Evolutionary conservation across 2,329 filamentous ascomycete species (phyloP), one percentile per base, ranked within the genome.

Genomic region (Scopulariopsis brevicaulis): DNA sequence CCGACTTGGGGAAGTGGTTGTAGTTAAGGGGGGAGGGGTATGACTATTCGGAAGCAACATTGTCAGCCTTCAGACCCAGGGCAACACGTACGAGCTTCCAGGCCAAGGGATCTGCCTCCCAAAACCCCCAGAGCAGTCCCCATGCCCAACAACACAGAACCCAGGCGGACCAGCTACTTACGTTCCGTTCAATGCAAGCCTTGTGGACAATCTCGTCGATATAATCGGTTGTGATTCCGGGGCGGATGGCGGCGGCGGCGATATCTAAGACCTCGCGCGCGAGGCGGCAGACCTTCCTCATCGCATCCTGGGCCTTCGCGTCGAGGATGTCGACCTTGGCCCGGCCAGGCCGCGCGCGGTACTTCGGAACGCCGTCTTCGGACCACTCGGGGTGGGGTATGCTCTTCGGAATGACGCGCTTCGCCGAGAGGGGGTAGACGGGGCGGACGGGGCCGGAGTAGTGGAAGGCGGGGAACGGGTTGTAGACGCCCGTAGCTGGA

Each of bases 1-100:
- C 89, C 0, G 94, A 99, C 76, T 99, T 99, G 63, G 94, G 94
- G 74, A 97, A 99, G 72, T 92, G 80, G 77, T 89, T 89, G 75
- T 97, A 97, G 76, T 96, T 96, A 37, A 97, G 77, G 1, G 93
- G 91, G 1, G 93, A 96, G 0, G 93, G 93, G 70, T 97, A 97
- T 11, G 91, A 89, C 92, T 96, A 50, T 24, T 43, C 6, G 25
- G 28, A 46, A 46, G 58, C 15, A 56, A 55, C 28, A 35, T 11
- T 22, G 46, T 50, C 46, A 50, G 46, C 20, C 22, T 50, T 46
- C n/a, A 14, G 15, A 15, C 7, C 40, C 40, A 18, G 11, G 37
- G 5, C 15, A n/a, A 7, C 15, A n/a, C 40, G 18, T n/a, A n/a
- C 14, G 7, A 1, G 40, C 40, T n/a, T 8, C 40, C 14, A 14